Percentiles rank a stretch among this genome's conserved stretches.
Conservation (phyloP, 495 filamentous ascomycete genomes). For the Neurospora sp. region DNA sequence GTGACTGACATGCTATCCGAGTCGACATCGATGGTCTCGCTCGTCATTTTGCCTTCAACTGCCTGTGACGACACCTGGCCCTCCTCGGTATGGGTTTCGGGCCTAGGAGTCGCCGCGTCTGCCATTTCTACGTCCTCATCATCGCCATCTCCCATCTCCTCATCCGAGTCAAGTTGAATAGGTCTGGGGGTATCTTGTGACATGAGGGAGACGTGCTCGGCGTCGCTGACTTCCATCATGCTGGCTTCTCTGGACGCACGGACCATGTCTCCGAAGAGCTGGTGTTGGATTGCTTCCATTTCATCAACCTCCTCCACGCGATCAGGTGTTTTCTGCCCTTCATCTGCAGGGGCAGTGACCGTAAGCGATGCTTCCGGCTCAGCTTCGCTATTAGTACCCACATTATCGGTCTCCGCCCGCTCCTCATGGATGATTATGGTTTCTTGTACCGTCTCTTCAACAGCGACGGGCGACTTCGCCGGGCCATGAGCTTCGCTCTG, state of each 20-base stretch:
- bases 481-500: neutral
- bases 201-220: neutral
- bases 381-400: neutral
- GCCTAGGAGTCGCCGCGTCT: neutral
- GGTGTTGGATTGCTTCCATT: neutral
- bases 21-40: neutral
- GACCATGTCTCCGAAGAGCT: neutral
- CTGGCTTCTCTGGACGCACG: neutral
- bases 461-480: neutral
- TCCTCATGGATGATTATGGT: neutral
- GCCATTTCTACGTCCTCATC: slow-evolving; percentile 7
- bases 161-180: neutral
- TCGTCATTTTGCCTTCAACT: neutral
- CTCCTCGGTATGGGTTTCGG: neutral
- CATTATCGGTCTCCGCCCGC: neutral
- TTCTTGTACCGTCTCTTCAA: neutral
- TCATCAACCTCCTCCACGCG: neutral
- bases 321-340: neutral
- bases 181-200: neutral
- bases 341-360: neutral
- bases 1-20: neutral
- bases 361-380: neutral
- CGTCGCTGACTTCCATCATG: neutral
- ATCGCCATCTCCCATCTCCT: slow-evolving; percentile 3
- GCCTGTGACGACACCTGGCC: neutral